Percentiles rank a stretch among this genome's conserved stretches.
These are phyloP conservation scores for Fusarium camptoceras DNA, from an alignment of 2,329 filamentous ascomycete genomes.

Conservation along the genomic window DNA sequence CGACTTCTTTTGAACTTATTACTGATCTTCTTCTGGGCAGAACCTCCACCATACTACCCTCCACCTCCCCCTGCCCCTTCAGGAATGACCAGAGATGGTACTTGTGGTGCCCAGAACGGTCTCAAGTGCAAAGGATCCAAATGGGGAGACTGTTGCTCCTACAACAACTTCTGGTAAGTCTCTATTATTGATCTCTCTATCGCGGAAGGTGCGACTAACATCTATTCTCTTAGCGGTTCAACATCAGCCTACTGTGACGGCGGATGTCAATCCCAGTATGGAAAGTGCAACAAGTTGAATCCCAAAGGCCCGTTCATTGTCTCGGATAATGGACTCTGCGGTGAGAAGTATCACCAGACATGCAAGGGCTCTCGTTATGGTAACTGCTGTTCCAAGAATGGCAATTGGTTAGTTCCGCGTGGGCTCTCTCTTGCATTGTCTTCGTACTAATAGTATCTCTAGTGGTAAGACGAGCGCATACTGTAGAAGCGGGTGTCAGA, in stretches of 20 bases:
- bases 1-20: not conserved
- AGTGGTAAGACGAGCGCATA: constrained; percentile 29
- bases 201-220: not conserved
- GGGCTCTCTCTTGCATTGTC: not conserved
- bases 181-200: too few relatives aligned
- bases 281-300: constrained; percentile 45
- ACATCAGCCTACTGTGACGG: constrained; percentile 46
- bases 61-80: not conserved
- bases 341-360: constrained; percentile 37
- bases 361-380: constrained; percentile 32
- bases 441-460: not conserved
- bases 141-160: constrained; percentile 55
- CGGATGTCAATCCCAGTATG: constrained; percentile 49
- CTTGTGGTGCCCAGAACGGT: constrained; percentile 49
- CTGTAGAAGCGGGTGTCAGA: constrained; percentile 14
- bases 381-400: constrained; percentile 25
- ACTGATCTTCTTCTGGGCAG: constrained; percentile 11
- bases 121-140: constrained; percentile 49
- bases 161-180: constrained; percentile 51
- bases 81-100: constrained; percentile 44
- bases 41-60: not conserved
- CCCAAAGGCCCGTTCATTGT: constrained; percentile 15
- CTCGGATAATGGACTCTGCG: constrained; percentile 38
- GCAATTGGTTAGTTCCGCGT: constrained; percentile 14
- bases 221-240: not conserved